Conservation (phyloP, 2,329 filamentous ascomycete genomes). For the Exophiala bonariae region DNA sequence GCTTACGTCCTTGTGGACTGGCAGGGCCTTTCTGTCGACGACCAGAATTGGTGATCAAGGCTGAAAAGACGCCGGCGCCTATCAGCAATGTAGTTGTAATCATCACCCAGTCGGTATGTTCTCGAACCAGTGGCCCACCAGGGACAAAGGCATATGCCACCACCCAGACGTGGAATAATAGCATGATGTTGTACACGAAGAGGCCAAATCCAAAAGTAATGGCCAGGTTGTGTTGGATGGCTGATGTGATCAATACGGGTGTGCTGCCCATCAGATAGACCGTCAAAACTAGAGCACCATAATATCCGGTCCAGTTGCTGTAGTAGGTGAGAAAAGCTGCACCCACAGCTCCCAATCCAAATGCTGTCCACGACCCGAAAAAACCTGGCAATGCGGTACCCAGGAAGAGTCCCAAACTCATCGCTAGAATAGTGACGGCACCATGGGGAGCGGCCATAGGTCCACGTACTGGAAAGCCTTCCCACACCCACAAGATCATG, state of each 20-base stretch:
- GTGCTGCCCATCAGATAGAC: constrained; percentile 80
- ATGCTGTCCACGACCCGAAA: constrained; percentile 76
- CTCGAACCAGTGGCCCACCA: constrained; percentile 85
- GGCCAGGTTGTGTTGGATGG: constrained; percentile 73
- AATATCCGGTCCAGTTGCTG: constrained; percentile 85
- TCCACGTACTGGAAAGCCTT: constrained; percentile 87
- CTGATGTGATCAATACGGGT: constrained; percentile 72
- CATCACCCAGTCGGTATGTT: constrained; percentile 97
- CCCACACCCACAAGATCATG: constrained; percentile 99
- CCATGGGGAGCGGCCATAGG: constrained; percentile 89
- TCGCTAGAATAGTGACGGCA: constrained; percentile 79
- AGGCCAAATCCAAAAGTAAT: constrained; percentile 85
- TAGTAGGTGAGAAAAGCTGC: constrained; percentile 75
- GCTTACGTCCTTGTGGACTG: constrained; percentile 46
- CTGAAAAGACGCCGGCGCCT: constrained; percentile 78
- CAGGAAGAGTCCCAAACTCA: constrained; percentile 76
- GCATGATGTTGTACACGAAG: constrained; percentile 86
- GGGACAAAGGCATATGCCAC: constrained; percentile 98
- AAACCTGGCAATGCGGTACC: constrained; percentile 73
- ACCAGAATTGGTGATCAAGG: constrained; percentile 53
- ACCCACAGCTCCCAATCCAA: constrained; percentile 73
- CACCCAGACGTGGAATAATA: constrained; percentile 98
- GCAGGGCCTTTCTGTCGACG: constrained; percentile 31
- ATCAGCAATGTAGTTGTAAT: constrained; percentile 78
- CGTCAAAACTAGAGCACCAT: constrained; percentile 73